A percentile compares a stretch with the other conserved stretches of the same genome.
Conservation (phyloP, 139 green algal genomes). For the Parachlorella kessleri region DNA sequence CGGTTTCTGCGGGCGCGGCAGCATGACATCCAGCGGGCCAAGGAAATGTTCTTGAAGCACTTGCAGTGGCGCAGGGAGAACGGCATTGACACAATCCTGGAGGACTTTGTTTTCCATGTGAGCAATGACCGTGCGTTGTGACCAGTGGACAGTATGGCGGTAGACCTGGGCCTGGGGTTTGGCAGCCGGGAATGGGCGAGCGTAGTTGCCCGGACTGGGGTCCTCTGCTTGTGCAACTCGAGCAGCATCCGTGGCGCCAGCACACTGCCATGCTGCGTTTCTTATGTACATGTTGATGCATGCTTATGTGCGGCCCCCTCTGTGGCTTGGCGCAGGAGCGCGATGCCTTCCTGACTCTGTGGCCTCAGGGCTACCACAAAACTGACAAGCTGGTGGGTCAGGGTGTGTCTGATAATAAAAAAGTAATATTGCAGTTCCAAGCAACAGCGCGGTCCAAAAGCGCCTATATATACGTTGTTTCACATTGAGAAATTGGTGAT, state of each 20-base stretch:
- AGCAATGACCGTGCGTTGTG: too few relatives aligned
- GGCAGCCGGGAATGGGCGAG: too few relatives aligned
- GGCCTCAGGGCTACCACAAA: slow-evolving; percentile 86
- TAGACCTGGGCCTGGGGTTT: too few relatives aligned
- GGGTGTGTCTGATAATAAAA: too few relatives aligned
- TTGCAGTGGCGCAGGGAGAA: slow-evolving; percentile 52
- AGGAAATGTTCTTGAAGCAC: slow-evolving; percentile 54
- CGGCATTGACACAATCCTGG: slow-evolving; percentile 67
- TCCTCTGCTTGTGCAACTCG: background rate
- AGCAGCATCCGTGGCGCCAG: background rate
- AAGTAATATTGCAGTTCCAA: too few relatives aligned
- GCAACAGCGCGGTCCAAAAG: too few relatives aligned
- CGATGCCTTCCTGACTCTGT: slow-evolving; percentile 87
- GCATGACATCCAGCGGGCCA: slow-evolving; percentile 55
- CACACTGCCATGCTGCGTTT: background rate
- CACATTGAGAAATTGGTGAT: background rate
- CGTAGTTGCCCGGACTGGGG: background rate
- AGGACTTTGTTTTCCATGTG: slow-evolving; percentile 83
- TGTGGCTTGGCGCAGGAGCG: slow-evolving; percentile 56
- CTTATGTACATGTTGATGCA: background rate
- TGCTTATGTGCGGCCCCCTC: background rate
- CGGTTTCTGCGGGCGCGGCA: slow-evolving; percentile 64
- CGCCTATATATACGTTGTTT: too few relatives aligned
- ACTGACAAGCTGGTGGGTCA: slow-evolving; percentile 57
- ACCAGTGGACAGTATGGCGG: too few relatives aligned